Evolutionary conservation across 306 rosid species (phyloP), one percentile per base, ranked within the genome.

Genomic region (Acacia melanoxylon): DNA sequence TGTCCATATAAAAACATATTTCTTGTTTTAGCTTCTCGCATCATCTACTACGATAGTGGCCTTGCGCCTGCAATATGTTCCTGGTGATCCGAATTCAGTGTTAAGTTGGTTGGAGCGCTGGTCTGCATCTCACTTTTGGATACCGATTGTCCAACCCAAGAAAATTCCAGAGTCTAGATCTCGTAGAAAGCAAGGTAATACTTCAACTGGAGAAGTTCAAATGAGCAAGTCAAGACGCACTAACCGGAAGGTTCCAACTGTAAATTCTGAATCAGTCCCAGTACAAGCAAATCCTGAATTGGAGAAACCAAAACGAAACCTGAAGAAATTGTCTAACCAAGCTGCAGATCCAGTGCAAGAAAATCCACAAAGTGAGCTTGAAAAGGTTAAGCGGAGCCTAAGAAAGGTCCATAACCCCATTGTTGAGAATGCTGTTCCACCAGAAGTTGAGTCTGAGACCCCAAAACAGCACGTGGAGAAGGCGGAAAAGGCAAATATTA

Each of bases 351-450:
- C 89, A 48, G 87, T 85, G 81, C 89, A 78, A 85, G 98, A 96
- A 86, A 92, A 92, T 83, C 94, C 98, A 66, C 98, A 96, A 86
- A 69, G 42, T 86, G 99, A 96, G 82, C 95, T 96, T 67, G 99
- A 94, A 87, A 96, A 96, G 91, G 90, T 96, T 74, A 96, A 96
- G 56, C 97, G 97, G 25, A 91, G 87, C 91, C 87, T 94, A 85
- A 94, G 99, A 80, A 96, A 90, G 94, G 94, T 96, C 84, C 97
- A 92, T 68, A 96, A 83, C 86, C 98, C 99, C 10, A 87, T 85
- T 80, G 88, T 88, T 48, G 98, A 94, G 84, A 89, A 86, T 81
- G 78, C 89, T 74, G 88, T 79, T 74, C 88, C 56, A 68, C 45
- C 85, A 13, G 98, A 91, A 85, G 88, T 78, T 37, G 98, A 89